Conservation (phyloP, 139 green algal genomes). For the Spirogloea muscicola region DNA sequence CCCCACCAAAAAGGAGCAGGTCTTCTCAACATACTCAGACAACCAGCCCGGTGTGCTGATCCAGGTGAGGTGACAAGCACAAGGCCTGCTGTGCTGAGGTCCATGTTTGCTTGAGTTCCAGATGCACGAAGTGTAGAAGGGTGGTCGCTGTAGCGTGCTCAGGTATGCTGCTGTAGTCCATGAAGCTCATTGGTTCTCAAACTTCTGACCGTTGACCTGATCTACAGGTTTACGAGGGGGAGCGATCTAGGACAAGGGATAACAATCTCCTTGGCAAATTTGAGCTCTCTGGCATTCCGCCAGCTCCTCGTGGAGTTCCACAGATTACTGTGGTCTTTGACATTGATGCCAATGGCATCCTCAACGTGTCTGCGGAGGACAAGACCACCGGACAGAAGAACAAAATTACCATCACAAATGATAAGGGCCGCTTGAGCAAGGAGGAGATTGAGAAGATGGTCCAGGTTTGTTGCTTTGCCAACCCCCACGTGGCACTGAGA, state of each 20-base stretch:
- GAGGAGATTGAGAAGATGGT: slow-evolving; percentile 99
- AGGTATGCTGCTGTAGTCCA: no score
- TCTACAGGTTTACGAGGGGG: slow-evolving; percentile 92
- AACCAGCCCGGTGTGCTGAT: slow-evolving; percentile 71
- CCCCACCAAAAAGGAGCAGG: slow-evolving; percentile 99
- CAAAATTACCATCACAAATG: slow-evolving; percentile 99
- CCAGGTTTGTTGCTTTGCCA: no score
- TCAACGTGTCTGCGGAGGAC: slow-evolving; percentile 96
- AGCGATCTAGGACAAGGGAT: slow-evolving; percentile 86
- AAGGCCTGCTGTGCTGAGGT: no score
- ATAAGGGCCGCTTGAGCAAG: slow-evolving; percentile 94
- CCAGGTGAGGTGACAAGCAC: no score
- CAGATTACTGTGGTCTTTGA: slow-evolving; percentile 98
- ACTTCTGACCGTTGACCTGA: no score
- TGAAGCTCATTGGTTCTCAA: no score
- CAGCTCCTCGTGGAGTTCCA: slow-evolving; percentile 92
- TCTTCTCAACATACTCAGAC: slow-evolving; percentile 97
- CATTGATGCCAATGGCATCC: slow-evolving; percentile 98
- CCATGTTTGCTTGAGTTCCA: no score
- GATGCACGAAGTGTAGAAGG: no score
- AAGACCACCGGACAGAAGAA: slow-evolving; percentile 91
- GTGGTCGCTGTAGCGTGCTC: no score
- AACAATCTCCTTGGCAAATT: slow-evolving; percentile 99
- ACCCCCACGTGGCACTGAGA: no score
- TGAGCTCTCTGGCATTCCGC: slow-evolving; percentile 95